Evolutionary conservation across 768 basidiomycete genomes (phyloP).

Genomic region (Phylloporus arenicola): DNA sequence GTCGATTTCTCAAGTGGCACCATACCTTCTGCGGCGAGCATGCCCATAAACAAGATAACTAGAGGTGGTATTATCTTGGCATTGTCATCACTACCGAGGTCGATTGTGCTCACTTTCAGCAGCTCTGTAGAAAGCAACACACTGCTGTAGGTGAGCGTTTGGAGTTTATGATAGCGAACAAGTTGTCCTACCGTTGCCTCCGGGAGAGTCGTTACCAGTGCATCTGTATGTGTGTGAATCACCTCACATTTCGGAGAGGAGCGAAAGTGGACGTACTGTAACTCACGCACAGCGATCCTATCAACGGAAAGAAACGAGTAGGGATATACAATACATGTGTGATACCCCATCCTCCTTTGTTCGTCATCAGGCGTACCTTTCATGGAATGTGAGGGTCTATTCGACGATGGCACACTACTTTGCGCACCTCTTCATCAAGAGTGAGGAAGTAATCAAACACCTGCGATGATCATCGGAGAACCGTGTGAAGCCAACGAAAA

Average conservation of each 20-base stretch:
- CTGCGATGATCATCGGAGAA: neutral
- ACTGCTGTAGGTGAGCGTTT: conserved; percentile 1
- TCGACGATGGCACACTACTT: neutral
- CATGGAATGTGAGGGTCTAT: neutral
- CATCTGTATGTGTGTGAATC: neutral
- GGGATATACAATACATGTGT: conserved; percentile 6
- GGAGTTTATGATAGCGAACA: neutral
- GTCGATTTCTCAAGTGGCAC: neutral
- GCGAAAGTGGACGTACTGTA: conserved; percentile 2
- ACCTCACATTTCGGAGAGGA: neutral
- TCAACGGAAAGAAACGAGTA: conserved; percentile 8
- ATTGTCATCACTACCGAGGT: neutral
- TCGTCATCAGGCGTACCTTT: conserved; percentile 7
- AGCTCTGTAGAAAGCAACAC: conserved; percentile 6
- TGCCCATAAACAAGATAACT: conserved; percentile 7
- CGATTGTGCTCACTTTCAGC: conserved; percentile 2
- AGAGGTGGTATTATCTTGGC: neutral
- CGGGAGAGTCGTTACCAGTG: neutral
- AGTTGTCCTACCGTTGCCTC: neutral
- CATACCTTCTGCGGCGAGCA: conserved; percentile 8
- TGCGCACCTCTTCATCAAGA: conserved; percentile 9
- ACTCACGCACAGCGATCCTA: conserved; percentile 2
- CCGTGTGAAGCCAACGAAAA: neutral
- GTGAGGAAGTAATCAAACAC: conserved; percentile 9
- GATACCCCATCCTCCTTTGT: conserved; percentile 2